Evolutionary conservation across 495 filamentous ascomycete genomes (phyloP), one percentile per base, ranked within the genome.

Genomic region (Bombardia bombarda): DNA sequence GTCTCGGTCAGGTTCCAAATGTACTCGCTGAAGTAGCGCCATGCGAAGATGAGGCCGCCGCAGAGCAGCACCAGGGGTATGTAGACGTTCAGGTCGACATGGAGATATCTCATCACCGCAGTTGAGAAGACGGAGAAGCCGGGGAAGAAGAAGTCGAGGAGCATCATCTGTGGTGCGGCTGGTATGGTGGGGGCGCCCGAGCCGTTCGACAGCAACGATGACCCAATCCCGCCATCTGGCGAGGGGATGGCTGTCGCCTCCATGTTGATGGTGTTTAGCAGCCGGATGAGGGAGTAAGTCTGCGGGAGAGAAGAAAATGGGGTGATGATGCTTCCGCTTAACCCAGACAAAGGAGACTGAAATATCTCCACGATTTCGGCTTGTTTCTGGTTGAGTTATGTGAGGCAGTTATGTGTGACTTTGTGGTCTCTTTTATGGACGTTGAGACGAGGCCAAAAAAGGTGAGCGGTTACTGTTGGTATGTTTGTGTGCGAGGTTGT

Each of bases 61-160:
- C 68, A 17, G 1, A 75, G 49, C 2, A 86, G 42, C 0, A 85
- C 47, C 12, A 79, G 58, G 2, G 83, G 82, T 30, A 90, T 70
- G 57, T 86, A 80, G n/a, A 79, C 40, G 35, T 78, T 79, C 10
- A 87, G 63, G 52, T 93, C 86, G 57, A 93, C 72, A 32, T 79
- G 70, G 2, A 85, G 62, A 41, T 78, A 73, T 20, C 75, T 75
- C 6, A 74, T 60, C 5, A 85, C 50, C 19, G 79, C 70, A 2
- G 72, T 61, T 0, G 81, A 79, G 39, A 86, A 65, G 47, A 83
- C 56, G 1, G 78, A 72, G 58, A 86, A 87, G 13, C 84, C 85
- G 0, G 85, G 85, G 42, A 90, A 78, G 56, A 90, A 72, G 20
- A 75, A 68, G 46, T 90, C 83, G 13, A 90, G 68, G n/a, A 87